These are phyloP conservation scores for Pythium guiyangense DNA, from an alignment of 352 stramenopile species.

Conservation along the genomic window DNA sequence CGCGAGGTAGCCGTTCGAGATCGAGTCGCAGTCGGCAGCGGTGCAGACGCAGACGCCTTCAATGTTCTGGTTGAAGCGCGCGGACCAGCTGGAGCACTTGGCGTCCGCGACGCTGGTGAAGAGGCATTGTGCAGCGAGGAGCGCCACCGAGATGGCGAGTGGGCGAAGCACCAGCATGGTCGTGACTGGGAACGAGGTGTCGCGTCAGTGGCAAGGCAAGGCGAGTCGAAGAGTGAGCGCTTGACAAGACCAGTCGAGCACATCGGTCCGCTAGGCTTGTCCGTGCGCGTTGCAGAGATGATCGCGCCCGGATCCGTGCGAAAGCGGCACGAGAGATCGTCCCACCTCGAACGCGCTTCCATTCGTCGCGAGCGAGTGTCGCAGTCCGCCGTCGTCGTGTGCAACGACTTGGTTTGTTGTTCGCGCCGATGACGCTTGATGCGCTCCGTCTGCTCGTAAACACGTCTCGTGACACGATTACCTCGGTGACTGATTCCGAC, in stretches of 20 bases:
- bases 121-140: conserved; percentile 13
- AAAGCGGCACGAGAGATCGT: no score
- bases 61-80: conserved; percentile 36
- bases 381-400: no score
- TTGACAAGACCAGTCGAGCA: background rate
- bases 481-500: no score
- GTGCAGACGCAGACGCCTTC: conserved; percentile 53
- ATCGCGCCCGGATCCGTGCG: no score
- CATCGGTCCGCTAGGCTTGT: no score
- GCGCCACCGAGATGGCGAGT: conserved; percentile 5
- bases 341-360: no score
- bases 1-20: conserved; percentile 41
- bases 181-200: background rate
- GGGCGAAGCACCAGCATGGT: conserved; percentile 14
- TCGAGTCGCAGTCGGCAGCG: conserved; percentile 39
- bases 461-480: background rate
- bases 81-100: conserved; percentile 26
- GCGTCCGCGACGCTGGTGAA: conserved; percentile 6
- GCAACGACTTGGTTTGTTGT: no score
- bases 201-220: background rate
- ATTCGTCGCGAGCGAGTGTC: no score
- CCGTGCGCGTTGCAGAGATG: no score
- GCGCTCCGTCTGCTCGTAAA: background rate
- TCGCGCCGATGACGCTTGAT: background rate
- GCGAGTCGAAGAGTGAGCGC: conserved; percentile 11